These are phyloP conservation scores for Scheffersomyces illinoinensis DNA, from an alignment of 1,139 yeast genomes.

Conservation along the genomic window DNA sequence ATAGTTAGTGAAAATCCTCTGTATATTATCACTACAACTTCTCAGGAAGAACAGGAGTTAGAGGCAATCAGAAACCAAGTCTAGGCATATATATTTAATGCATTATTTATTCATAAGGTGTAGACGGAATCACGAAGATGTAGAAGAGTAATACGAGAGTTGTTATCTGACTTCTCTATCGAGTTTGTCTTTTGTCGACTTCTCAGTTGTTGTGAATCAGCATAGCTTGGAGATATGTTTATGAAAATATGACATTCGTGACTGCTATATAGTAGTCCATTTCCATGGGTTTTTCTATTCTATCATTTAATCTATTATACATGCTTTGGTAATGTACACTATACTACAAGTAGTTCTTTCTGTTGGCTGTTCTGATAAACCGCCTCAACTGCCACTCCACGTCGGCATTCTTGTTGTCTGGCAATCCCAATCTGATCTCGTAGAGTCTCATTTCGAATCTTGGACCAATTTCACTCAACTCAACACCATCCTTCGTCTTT, in stretches of 20 bases:
- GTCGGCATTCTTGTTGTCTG: conserved; percentile 97
- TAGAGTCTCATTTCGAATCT: conserved; percentile 93
- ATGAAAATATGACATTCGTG: too few relatives aligned
- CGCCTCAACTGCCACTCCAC: conserved; percentile 95
- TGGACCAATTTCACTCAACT: conserved; percentile 97
- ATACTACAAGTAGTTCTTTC: conserved; percentile 73
- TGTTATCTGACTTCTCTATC: too few relatives aligned
- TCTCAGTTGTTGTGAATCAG: too few relatives aligned
- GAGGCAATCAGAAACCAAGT: not conserved
- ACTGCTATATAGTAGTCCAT: not conserved
- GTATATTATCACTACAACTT: not conserved
- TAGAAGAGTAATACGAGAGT: too few relatives aligned
- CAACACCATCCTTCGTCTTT: conserved; percentile 83
- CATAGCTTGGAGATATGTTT: too few relatives aligned
- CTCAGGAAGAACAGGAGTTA: not conserved
- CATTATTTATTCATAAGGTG: not conserved
- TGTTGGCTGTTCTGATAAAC: conserved; percentile 90
- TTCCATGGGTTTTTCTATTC: not conserved
- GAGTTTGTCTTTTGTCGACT: too few relatives aligned
- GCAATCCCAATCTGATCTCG: conserved; percentile 84
- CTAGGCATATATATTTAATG: not conserved
- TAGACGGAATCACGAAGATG: not conserved
- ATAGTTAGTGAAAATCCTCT: not conserved
- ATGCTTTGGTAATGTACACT: not conserved
- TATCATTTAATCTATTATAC: not conserved